Evolutionary conservation across 2,329 filamentous ascomycete genomes (phyloP).

Genomic region (Aspergillus sp.): DNA sequence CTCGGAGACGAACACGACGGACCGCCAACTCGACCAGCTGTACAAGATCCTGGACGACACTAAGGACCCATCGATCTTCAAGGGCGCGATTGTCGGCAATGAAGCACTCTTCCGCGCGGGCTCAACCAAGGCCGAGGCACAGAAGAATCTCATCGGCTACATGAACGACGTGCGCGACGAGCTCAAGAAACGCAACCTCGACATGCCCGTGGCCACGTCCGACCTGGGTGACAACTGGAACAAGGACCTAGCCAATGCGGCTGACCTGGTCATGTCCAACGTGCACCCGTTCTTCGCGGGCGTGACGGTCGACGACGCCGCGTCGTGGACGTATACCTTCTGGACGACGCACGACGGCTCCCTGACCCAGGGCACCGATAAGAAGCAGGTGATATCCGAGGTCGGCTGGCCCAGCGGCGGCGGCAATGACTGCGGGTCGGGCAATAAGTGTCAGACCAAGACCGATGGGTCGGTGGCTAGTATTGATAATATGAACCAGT

Average conservation of each 20-base stretch:
- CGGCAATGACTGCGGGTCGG: constrained; percentile 65
- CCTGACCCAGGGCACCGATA: constrained; percentile 52
- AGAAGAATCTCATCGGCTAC: constrained; percentile 53
- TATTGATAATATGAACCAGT: constrained; percentile 71
- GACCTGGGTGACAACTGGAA: constrained; percentile 89
- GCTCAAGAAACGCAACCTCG: constrained; percentile 56
- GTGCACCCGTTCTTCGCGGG: constrained; percentile 95
- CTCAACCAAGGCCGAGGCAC: constrained; percentile 53
- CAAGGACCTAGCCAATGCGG: constrained; percentile 55
- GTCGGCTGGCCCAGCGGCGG: constrained; percentile 84
- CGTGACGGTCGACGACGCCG: constrained; percentile 57
- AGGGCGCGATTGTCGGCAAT: constrained; percentile 56
- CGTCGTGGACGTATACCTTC: constrained; percentile 74
- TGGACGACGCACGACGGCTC: constrained; percentile 63
- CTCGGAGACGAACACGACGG: constrained; percentile 71
- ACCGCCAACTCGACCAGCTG: constrained; percentile 73
- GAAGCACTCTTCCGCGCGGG: constrained; percentile 52
- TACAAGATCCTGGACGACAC: constrained; percentile 65
- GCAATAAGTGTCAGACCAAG: constrained; percentile 47
- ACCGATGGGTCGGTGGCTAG: constrained; percentile 66
- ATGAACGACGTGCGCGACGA: constrained; percentile 64
- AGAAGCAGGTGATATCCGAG: constrained; percentile 77
- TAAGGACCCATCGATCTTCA: constrained; percentile 43
- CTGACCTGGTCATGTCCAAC: constrained; percentile 91
- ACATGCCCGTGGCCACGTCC: constrained; percentile 73